Evolutionary conservation across 2,329 filamentous ascomycete genomes (phyloP).

Genomic region (Hypoxylon sp.): DNA sequence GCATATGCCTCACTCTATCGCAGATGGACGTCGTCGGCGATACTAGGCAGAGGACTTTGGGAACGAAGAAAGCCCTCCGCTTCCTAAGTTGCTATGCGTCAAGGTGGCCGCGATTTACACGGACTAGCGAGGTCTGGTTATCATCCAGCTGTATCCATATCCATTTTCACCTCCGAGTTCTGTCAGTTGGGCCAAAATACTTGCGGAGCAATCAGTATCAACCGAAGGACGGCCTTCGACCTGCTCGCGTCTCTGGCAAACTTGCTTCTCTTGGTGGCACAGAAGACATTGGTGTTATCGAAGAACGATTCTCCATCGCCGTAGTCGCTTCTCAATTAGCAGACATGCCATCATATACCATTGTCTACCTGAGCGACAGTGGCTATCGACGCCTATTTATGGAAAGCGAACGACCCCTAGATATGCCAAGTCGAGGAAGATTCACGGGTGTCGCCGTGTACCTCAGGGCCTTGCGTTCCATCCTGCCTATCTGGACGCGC

Average conservation of each 20-base stretch:
- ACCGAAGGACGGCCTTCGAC: conserved; percentile 26
- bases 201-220: conserved; percentile 3
- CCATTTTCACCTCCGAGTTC: conserved; percentile 35
- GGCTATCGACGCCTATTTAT: conserved; percentile 34
- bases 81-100: conserved; percentile 32
- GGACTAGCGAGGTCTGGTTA: conserved; percentile 33
- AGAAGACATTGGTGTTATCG: conserved; percentile 29
- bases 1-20: conserved; percentile 30
- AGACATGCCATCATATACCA: conserved; percentile 33
- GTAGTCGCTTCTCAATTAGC: conserved; percentile 26
- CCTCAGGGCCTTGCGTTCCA: conserved; percentile 20
- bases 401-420: conserved; percentile 30
- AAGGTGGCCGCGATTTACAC: conserved; percentile 32
- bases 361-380: conserved; percentile 34
- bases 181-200: conserved; percentile 28
- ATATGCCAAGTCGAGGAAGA: conserved; percentile 26
- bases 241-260: conserved; percentile 30
- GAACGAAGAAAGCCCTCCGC: conserved; percentile 27
- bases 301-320: conserved; percentile 34
- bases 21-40: conserved; percentile 31
- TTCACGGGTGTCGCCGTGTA: conserved; percentile 35
- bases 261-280: conserved; percentile 24
- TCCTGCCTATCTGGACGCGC: conserved; percentile 32
- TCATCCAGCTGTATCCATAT: conserved; percentile 34
- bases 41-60: conserved; percentile 24